Conservation (phyloP, 768 basidiomycete species). For the Boletus insuetus region DNA sequence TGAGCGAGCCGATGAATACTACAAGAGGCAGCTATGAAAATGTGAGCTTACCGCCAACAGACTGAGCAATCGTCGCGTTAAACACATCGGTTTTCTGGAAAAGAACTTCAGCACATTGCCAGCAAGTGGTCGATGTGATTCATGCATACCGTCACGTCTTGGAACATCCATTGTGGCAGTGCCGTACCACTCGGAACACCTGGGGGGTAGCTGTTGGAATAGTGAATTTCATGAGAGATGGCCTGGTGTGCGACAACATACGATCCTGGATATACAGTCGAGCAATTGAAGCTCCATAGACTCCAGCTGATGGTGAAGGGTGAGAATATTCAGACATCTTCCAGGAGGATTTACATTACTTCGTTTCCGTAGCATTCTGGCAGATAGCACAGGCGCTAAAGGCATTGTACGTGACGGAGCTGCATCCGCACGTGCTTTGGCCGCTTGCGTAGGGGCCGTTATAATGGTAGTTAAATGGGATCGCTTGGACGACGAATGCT, state of each 20-base stretch:
- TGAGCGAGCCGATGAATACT: neutral
- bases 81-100: slow-evolving; percentile 20
- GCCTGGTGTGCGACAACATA: slow-evolving; percentile 4
- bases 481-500: too few species aligned
- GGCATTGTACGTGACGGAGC: slow-evolving; percentile 51
- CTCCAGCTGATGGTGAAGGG: slow-evolving; percentile 42
- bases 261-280: slow-evolving; percentile 31
- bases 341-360: slow-evolving; percentile 22
- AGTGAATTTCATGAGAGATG: neutral
- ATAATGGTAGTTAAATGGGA: too few species aligned
- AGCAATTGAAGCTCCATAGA: slow-evolving; percentile 48
- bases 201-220: slow-evolving; percentile 38
- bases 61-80: neutral
- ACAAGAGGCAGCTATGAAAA: neutral
- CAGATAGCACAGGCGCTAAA: slow-evolving; percentile 59
- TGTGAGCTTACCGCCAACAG: neutral
- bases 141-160: slow-evolving; percentile 45
- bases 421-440: slow-evolving; percentile 47
- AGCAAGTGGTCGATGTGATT: neutral
- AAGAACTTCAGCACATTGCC: slow-evolving; percentile 4
- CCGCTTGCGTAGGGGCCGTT: slow-evolving; percentile 23
- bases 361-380: slow-evolving; percentile 41
- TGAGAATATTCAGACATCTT: neutral
- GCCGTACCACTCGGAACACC: slow-evolving; percentile 45
- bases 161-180: slow-evolving; percentile 62